Evolutionary conservation across 208 protist genomes (phyloP).

Genomic region (Paratrypanosoma confusum): DNA sequence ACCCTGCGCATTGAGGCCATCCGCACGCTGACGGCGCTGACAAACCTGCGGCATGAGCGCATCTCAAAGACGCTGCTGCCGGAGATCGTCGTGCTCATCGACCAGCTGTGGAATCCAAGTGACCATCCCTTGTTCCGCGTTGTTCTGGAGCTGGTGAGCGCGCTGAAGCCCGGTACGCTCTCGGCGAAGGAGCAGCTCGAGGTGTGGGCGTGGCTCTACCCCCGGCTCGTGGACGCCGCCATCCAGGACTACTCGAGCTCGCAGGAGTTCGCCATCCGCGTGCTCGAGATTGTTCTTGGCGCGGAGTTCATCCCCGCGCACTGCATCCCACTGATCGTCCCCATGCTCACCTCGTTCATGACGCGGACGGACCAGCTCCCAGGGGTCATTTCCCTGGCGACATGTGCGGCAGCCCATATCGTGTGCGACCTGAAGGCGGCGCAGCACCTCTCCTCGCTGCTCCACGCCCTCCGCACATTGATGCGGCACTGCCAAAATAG

Average conservation of each 20-base stretch:
- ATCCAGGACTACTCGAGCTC: conserved; percentile 78
- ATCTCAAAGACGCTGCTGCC: conserved; percentile 73
- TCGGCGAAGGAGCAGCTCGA: conserved; percentile 84
- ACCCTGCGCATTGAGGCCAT: conserved; percentile 75
- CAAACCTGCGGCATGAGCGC: conserved; percentile 69
- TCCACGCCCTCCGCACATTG: conserved; percentile 74
- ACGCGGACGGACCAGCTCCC: conserved; percentile 78
- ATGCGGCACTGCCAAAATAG: conserved; percentile 76
- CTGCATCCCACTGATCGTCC: conserved; percentile 78
- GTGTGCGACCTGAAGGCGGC: conserved; percentile 80
- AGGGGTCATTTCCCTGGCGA: conserved; percentile 71
- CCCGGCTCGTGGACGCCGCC: conserved; percentile 79
- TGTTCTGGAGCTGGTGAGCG: conserved; percentile 76
- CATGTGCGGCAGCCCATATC: conserved; percentile 78
- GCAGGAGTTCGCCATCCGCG: conserved; percentile 79
- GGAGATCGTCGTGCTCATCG: conserved; percentile 81
- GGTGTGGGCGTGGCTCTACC: conserved; percentile 86
- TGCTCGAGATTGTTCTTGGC: conserved; percentile 76
- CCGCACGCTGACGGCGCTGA: conserved; percentile 74
- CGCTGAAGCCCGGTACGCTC: conserved; percentile 81
- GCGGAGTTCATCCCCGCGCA: conserved; percentile 84
- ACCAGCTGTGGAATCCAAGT: conserved; percentile 76
- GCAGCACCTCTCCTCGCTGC: conserved; percentile 70
- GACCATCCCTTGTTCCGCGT: conserved; percentile 74
- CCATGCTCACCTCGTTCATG: conserved; percentile 76